A percentile compares a stretch with the other conserved stretches of the same genome.
These are phyloP conservation scores for Gossypium bickii DNA, from an alignment of 345 rosid species.

Conservation along the genomic window DNA sequence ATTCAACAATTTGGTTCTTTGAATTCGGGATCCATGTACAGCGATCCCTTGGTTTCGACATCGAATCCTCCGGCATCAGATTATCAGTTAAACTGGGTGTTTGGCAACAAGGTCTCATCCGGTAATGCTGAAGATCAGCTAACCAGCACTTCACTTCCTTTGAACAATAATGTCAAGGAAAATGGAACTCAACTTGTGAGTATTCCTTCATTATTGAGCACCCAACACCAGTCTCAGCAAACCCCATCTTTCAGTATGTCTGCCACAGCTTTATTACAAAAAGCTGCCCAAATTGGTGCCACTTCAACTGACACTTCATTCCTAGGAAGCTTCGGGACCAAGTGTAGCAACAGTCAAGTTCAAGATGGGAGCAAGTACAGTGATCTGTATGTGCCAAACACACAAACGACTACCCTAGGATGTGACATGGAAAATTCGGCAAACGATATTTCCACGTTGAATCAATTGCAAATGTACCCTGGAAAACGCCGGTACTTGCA, in stretches of 20 bases:
- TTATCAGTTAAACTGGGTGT: conserved; percentile 44
- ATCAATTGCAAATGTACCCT: conserved; percentile 49
- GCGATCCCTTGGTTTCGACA: conserved; percentile 26
- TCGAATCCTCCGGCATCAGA: conserved; percentile 32
- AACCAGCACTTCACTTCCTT: conserved; percentile 34
- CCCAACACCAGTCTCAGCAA: conserved; percentile 36
- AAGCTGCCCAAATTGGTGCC: conserved; percentile 85
- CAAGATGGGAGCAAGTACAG: conserved; percentile 48
- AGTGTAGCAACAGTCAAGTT: conserved; percentile 24
- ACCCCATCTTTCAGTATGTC: conserved; percentile 56
- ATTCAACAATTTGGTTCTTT: conserved; percentile 33
- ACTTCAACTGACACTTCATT: conserved; percentile 56
- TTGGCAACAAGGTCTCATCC: conserved; percentile 34
- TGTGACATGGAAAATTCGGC: conserved; percentile 35
- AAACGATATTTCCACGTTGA: conserved; percentile 36
- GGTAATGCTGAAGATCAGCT: conserved; percentile 19
- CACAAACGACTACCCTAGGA: conserved; percentile 24
- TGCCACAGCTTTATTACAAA: conserved; percentile 91
- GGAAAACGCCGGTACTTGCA: conserved; percentile 52
- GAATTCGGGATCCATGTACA: conserved; percentile 25
- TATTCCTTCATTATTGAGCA: conserved; percentile 75
- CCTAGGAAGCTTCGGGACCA: conserved; percentile 44
- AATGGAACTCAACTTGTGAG: conserved; percentile 37
- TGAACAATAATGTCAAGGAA: conserved; percentile 28
- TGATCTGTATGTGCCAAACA: conserved; percentile 41